A percentile compares a stretch with the other conserved stretches of the same genome.
These are phyloP conservation scores for Neurospora sp. DNA, from an alignment of 2,329 filamentous ascomycete species.

Conservation along the genomic window DNA sequence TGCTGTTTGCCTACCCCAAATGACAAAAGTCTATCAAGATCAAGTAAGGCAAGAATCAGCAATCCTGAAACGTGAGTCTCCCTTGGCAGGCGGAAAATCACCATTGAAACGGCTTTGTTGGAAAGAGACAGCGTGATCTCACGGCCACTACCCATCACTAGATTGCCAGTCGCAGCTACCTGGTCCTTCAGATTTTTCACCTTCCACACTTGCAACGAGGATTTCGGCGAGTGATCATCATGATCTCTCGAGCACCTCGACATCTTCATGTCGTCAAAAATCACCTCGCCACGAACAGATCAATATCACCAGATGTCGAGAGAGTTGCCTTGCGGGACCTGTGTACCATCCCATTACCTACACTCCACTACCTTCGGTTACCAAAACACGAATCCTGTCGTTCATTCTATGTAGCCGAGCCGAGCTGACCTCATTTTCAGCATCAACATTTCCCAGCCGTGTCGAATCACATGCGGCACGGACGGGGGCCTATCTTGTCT, in stretches of 20 bases:
- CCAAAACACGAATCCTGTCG: neutral
- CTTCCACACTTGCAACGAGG: neutral
- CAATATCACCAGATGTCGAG: neutral
- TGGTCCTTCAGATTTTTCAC: neutral
- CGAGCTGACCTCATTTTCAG: neutral
- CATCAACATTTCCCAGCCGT: neutral
- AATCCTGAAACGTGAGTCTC: neutral
- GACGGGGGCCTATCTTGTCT: neutral
- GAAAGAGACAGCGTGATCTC: neutral
- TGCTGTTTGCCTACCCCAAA: neutral
- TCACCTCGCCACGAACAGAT: neutral
- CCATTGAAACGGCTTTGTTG: neutral
- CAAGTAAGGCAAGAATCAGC: neutral
- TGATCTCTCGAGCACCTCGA: neutral
- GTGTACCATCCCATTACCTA: neutral
- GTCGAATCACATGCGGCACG: neutral
- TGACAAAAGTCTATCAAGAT: neutral
- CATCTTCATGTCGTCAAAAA: neutral
- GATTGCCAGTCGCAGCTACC: neutral
- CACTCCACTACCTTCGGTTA: neutral
- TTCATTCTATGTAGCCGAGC: neutral
- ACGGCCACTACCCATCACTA: neutral
- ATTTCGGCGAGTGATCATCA: neutral
- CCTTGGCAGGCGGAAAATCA: neutral
- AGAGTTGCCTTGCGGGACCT: neutral